Conservation (phyloP, 1,284 basidiomycete genomes). For the Veloboletus limbatus region DNA sequence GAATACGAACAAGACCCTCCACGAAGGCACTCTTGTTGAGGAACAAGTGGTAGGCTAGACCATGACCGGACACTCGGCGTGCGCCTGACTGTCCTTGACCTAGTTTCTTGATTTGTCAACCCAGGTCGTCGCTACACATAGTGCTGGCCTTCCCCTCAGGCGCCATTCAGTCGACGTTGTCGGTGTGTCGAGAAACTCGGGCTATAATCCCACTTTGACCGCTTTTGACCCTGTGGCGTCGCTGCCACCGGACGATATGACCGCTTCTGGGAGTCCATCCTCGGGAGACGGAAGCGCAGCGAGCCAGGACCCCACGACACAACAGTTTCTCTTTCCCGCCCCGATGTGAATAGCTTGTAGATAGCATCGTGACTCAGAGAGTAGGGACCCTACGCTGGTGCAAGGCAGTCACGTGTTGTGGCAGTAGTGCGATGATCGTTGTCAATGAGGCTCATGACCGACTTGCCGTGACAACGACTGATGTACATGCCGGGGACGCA, state of each 20-base stretch:
- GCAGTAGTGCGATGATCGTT: no score
- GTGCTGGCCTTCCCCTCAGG: constrained; percentile 25
- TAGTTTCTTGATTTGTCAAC: constrained; percentile 32
- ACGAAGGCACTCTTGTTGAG: constrained; percentile 46
- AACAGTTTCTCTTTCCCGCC: constrained; percentile 22
- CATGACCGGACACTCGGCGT: neutral
- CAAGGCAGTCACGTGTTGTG: no score
- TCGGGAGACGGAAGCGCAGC: constrained; percentile 20
- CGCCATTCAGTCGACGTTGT: constrained; percentile 31
- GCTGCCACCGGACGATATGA: constrained; percentile 17
- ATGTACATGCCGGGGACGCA: constrained; percentile 11
- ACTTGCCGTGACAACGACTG: constrained; percentile 10
- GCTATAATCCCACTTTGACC: constrained; percentile 12
- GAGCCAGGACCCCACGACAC: constrained; percentile 21
- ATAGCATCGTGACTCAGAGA: no score
- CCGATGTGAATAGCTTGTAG: constrained; percentile 16
- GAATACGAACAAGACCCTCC: constrained; percentile 46
- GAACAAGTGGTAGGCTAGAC: constrained; percentile 47
- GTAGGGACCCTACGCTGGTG: no score
- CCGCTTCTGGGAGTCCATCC: constrained; percentile 25
- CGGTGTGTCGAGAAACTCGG: constrained; percentile 12
- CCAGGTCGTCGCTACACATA: constrained; percentile 29
- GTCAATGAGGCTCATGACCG: no score
- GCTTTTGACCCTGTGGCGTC: constrained; percentile 19
- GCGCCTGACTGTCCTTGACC: neutral